phyloP scores from a whole-genome alignment of 2,329 filamentous ascomycete species.

The Pyrenophora tritici-repentis region DNA sequence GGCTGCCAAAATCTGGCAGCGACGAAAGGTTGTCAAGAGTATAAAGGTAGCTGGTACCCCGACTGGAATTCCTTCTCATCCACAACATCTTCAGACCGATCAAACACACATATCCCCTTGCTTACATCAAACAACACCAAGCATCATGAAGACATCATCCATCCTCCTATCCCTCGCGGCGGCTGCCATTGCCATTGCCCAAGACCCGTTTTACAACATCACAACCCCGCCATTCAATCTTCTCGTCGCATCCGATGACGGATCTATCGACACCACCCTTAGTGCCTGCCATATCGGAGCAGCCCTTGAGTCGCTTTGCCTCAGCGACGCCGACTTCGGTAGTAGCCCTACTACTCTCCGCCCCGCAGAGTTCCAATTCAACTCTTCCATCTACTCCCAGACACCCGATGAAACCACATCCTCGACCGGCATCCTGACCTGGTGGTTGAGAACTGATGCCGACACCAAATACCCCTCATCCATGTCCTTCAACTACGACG shows the following conservation, averaged over 20 bases:
- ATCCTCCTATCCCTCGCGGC: constrained; percentile 31
- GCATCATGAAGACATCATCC: constrained; percentile 28
- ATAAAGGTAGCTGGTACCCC: constrained; percentile 7
- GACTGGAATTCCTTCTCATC: constrained; percentile 1
- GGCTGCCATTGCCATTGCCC: constrained; percentile 33
- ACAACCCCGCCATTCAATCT: constrained; percentile 54
- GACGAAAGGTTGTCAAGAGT: not conserved
- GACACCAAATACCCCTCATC: constrained; percentile 28
- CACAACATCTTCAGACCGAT: constrained; percentile 1
- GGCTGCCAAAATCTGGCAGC: constrained; percentile 5
- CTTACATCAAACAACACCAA: not conserved
- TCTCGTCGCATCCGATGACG: constrained; percentile 47
- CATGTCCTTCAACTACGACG: constrained; percentile 45
- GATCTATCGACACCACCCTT: constrained; percentile 48
- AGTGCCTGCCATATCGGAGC: constrained; percentile 55
- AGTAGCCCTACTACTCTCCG: constrained; percentile 26
- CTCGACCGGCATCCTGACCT: constrained; percentile 46
- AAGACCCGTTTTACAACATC: constrained; percentile 38
- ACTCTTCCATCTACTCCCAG: constrained; percentile 34
- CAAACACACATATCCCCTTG: not conserved
- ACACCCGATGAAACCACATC: constrained; percentile 23
- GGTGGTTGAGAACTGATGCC: constrained; percentile 32
- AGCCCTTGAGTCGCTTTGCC: constrained; percentile 55
- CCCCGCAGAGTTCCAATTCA: constrained; percentile 38
- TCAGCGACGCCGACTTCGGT: constrained; percentile 27